These are phyloP conservation scores for Hanseniaspora taiwanica DNA, from an alignment of 805 yeast genomes.

Conservation along the genomic window DNA sequence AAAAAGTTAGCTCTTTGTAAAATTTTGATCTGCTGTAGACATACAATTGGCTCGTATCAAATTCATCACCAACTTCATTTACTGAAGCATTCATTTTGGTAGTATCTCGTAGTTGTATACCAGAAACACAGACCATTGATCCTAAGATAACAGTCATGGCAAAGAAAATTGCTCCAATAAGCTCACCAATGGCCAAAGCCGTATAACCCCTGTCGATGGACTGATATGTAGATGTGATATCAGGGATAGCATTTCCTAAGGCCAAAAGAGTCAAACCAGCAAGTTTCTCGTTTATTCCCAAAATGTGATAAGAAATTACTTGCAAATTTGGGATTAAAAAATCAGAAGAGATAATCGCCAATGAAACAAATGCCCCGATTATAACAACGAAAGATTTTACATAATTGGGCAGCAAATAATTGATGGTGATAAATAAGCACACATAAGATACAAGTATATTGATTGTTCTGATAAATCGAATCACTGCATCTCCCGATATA, in stretches of 20 bases:
- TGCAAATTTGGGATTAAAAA: constrained; percentile 69
- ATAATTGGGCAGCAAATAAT: neutral
- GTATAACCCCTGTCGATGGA: constrained; percentile 66
- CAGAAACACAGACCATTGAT: constrained; percentile 32
- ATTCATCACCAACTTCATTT: too few species aligned
- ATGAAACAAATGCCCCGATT: constrained; percentile 34
- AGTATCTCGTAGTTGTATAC: neutral
- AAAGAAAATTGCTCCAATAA: constrained; percentile 84
- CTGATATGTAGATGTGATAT: constrained; percentile 68
- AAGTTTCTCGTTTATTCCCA: constrained; percentile 59
- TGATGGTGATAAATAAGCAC: neutral
- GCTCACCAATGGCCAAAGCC: constrained; percentile 75
- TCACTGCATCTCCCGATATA: too few species aligned
- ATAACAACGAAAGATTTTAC: neutral
- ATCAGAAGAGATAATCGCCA: constrained; percentile 75
- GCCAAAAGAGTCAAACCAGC: constrained; percentile 84
- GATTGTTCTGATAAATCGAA: too few species aligned
- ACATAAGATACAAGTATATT: too few species aligned
- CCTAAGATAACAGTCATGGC: constrained; percentile 74
- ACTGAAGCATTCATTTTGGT: neutral
- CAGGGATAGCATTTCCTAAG: constrained; percentile 88
- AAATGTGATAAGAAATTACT: constrained; percentile 39
- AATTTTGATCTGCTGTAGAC: constrained; percentile 33
- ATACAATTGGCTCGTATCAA: too few species aligned
- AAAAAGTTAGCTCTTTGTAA: constrained; percentile 47